These are phyloP conservation scores for Pleodorina starrii DNA, from an alignment of 139 green algal species.

Conservation along the genomic window DNA sequence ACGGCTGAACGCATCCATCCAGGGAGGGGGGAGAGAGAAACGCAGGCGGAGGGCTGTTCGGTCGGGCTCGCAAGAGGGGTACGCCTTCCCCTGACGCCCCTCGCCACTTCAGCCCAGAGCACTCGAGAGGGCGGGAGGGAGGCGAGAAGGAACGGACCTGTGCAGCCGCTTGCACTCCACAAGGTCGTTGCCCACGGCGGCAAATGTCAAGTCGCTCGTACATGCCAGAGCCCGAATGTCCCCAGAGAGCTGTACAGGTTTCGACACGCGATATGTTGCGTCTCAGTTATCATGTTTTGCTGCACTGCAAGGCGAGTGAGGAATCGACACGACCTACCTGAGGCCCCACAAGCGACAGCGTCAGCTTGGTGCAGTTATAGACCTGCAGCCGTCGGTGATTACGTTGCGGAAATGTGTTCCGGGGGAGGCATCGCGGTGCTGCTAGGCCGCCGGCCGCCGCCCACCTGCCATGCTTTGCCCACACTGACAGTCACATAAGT, in stretches of 20 bases:
- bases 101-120: too few relatives aligned
- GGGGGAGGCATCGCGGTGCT: neutral
- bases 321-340: slow-evolving; percentile 73
- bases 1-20: too few relatives aligned
- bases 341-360: slow-evolving; percentile 85
- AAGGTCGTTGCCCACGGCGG: slow-evolving; percentile 81
- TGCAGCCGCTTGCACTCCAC: slow-evolving; percentile 78
- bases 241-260: slow-evolving; percentile 72
- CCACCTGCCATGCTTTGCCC: slow-evolving; percentile 94
- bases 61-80: too few relatives aligned
- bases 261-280: neutral
- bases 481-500: slow-evolving; percentile 91
- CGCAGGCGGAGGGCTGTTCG: too few relatives aligned
- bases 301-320: too few relatives aligned
- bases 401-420: neutral
- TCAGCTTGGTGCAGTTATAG: slow-evolving; percentile 91
- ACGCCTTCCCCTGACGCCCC: too few relatives aligned
- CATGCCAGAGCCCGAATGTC: slow-evolving; percentile 81
- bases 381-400: slow-evolving; percentile 75
- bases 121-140: too few relatives aligned
- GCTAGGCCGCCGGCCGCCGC: slow-evolving; percentile 13
- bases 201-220: slow-evolving; percentile 90
- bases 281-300: too few relatives aligned
- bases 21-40: too few relatives aligned
- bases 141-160: too few relatives aligned